Conservation (phyloP, 163 green algal genomes). For the Prototheca wickerhamii region DNA sequence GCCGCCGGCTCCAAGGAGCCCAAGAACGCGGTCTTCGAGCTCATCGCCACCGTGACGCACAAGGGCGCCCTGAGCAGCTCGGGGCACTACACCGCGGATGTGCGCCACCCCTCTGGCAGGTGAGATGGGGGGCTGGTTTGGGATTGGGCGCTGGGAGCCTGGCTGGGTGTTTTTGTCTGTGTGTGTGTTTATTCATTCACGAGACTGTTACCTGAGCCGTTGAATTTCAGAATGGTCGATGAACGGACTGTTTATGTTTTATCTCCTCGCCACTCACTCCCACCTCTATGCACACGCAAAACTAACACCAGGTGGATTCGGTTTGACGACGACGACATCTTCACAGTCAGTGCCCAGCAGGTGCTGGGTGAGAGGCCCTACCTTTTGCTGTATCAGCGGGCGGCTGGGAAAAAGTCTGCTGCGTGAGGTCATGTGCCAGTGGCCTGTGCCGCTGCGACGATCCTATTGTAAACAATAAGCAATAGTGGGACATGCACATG, state of each 20-base stretch:
- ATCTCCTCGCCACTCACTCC: too few species aligned
- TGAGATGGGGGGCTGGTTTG: neutral
- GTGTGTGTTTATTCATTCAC: too few species aligned
- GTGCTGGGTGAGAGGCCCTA: slow-evolving; percentile 54
- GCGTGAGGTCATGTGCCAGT: too few species aligned
- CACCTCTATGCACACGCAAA: neutral
- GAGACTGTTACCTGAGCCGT: too few species aligned
- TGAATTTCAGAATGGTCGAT: too few species aligned
- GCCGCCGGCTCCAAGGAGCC: slow-evolving; percentile 10
- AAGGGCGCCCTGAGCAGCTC: slow-evolving; percentile 34
- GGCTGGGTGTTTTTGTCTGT: too few species aligned
- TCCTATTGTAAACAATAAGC: neutral
- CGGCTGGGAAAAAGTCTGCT: neutral
- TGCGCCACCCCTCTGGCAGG: slow-evolving; percentile 34
- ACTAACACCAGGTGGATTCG: slow-evolving; percentile 36
- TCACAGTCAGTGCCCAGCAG: slow-evolving; percentile 18
- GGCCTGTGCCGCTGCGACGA: neutral
- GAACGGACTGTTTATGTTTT: too few species aligned
- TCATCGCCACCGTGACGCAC: slow-evolving; percentile 54
- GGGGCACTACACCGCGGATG: slow-evolving; percentile 65
- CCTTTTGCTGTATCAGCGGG: slow-evolving; percentile 50
- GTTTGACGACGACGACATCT: slow-evolving; percentile 55
- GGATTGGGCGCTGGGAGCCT: too few species aligned
- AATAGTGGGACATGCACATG: too few species aligned
- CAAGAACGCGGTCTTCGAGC: slow-evolving; percentile 34